Percentiles rank a stretch among this genome's conserved stretches.
Evolutionary conservation across 2,329 filamentous ascomycete genomes (phyloP).

Genomic region (Sporothrix variecibatus): DNA sequence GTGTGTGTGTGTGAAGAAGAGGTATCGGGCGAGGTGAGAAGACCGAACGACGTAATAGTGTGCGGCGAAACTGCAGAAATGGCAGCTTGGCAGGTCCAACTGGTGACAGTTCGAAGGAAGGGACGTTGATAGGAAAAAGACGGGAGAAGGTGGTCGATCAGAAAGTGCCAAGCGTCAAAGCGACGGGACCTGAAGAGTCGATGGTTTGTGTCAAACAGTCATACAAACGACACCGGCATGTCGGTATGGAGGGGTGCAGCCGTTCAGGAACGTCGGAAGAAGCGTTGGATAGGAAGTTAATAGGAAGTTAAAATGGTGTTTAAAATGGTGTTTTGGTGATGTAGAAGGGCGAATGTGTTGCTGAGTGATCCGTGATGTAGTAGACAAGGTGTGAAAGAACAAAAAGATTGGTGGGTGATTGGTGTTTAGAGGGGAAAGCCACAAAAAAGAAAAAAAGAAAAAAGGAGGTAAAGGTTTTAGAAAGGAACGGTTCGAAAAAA

Average conservation of each 20-base stretch:
- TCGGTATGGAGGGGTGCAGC: background rate
- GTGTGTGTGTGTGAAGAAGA: background rate
- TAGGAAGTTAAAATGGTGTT: background rate
- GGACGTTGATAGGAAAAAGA: background rate
- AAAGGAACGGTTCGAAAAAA: background rate
- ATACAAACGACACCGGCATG: background rate
- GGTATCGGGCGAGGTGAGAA: background rate
- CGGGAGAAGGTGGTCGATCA: background rate
- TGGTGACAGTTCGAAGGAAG: background rate
- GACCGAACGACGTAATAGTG: background rate
- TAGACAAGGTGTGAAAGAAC: background rate
- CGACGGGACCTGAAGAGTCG: background rate
- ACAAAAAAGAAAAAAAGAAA: background rate
- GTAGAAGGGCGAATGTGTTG: background rate
- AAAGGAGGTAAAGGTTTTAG: background rate
- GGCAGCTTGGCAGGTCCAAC: background rate
- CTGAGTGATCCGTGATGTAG: background rate
- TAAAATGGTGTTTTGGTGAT: background rate
- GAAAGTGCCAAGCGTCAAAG: background rate
- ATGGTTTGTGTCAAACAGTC: background rate
- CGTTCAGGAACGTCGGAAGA: background rate
- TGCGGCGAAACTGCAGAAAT: background rate
- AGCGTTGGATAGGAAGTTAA: background rate
- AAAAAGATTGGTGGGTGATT: background rate
- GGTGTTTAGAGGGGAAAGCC: background rate